These are phyloP conservation scores for Pyrenochaeta sp. DNA, from an alignment of 2,329 filamentous ascomycete species.

Conservation along the genomic window DNA sequence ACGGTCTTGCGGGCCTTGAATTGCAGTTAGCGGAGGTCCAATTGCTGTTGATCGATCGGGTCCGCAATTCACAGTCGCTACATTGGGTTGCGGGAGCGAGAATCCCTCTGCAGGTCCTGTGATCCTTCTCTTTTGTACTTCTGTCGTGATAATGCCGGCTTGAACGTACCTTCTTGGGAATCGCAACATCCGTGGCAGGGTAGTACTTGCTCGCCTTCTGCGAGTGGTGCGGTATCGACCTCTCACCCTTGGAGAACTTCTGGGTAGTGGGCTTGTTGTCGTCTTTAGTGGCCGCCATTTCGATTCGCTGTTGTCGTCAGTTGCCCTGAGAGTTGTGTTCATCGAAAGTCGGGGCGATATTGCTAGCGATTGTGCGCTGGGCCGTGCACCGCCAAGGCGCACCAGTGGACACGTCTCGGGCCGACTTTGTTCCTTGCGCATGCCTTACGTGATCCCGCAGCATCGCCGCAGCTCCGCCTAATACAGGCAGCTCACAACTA, in stretches of 20 bases:
- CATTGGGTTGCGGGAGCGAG: conserved; percentile 9
- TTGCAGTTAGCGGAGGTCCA: conserved; percentile 38
- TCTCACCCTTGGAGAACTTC: conserved; percentile 97
- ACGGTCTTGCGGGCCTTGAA: conserved; percentile 90
- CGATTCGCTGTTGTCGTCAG: conserved; percentile 60
- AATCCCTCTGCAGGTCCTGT: conserved; percentile 6
- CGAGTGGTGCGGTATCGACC: conserved; percentile 83
- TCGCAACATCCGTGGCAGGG: conserved; percentile 88
- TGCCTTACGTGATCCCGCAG: conserved; percentile 14
- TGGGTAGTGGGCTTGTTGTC: conserved; percentile 66
- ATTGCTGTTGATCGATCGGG: conserved; percentile 7
- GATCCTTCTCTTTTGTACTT: conserved; percentile 24
- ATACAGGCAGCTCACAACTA: conserved; percentile 28
- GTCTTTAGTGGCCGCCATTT: conserved; percentile 68
- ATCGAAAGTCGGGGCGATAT: conserved; percentile 21
- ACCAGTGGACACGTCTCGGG: background rate
- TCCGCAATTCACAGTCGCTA: conserved; percentile 8
- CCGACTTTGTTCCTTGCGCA: conserved; percentile 8
- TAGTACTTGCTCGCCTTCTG: conserved; percentile 99
- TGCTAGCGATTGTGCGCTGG: conserved; percentile 11
- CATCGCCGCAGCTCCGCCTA: conserved; percentile 13
- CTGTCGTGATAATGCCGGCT: conserved; percentile 24
- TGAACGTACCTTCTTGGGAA: conserved; percentile 91
- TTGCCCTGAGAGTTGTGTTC: conserved; percentile 25
- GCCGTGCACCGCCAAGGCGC: background rate